Conservation (phyloP, 495 filamentous ascomycete genomes). For the Recurvomyces mirabilis region DNA sequence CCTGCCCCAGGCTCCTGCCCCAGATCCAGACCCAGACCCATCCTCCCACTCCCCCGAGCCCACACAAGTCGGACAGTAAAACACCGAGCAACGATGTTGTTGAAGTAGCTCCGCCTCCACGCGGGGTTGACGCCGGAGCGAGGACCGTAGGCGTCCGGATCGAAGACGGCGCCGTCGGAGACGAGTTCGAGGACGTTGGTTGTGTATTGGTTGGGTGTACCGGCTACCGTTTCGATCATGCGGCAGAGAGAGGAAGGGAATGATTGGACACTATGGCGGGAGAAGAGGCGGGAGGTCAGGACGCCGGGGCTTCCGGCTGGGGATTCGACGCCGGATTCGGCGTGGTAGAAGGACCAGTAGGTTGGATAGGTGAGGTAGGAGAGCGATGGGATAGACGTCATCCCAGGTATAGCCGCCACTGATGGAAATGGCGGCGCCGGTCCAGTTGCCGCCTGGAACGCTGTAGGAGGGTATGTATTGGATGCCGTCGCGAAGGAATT, state of each 20-base stretch:
- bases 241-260: background rate
- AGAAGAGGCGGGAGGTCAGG: too few species aligned
- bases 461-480: conserved; percentile 16
- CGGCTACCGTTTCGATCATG: background rate
- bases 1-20: too few species aligned
- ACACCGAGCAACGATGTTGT: conserved; percentile 30
- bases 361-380: background rate
- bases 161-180: conserved; percentile 32
- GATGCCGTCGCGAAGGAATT: conserved; percentile 25
- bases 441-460: conserved; percentile 19
- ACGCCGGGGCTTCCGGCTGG: too few species aligned
- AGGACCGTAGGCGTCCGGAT: conserved; percentile 18
- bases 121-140: conserved; percentile 35
- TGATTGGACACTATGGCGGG: too few species aligned
- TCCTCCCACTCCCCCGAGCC: too few species aligned
- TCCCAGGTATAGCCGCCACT: conserved; percentile 29
- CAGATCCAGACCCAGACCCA: too few species aligned
- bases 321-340: too few species aligned
- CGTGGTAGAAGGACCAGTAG: background rate
- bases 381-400: conserved; percentile 9
- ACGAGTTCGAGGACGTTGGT: conserved; percentile 29
- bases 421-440: conserved; percentile 29
- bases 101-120: conserved; percentile 35
- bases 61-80: too few species aligned
- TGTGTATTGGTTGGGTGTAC: conserved; percentile 9